A percentile compares a stretch with the other conserved stretches of the same genome.
These are phyloP conservation scores for Cymbopogon citratus DNA, from an alignment of 176 grass and related monocot species.

Conservation along the genomic window DNA sequence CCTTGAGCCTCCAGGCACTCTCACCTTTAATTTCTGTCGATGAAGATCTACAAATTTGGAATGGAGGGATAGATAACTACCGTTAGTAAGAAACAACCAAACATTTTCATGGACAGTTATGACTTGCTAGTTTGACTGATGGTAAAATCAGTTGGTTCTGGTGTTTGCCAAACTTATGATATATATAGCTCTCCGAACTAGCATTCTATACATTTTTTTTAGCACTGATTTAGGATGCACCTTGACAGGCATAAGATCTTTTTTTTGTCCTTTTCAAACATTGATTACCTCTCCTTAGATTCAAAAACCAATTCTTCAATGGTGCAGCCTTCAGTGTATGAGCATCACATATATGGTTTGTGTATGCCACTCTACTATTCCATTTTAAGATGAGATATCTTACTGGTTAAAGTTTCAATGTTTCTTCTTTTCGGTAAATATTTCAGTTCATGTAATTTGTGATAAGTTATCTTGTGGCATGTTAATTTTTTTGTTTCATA, in stretches of 20 bases:
- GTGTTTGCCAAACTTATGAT: conserved; percentile 13
- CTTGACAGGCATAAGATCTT: not conserved
- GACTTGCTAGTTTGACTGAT: not conserved
- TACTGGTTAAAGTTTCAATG: not conserved
- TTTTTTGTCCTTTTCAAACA: not conserved
- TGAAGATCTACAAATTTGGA: too few species aligned
- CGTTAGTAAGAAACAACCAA: not conserved
- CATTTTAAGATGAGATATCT: not conserved
- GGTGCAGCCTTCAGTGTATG: not conserved
- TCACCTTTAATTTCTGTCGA: too few species aligned
- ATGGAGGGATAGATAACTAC: not conserved
- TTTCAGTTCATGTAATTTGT: conserved; percentile 1
- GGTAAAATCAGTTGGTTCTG: not conserved
- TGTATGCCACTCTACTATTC: not conserved
- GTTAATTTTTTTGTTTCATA: conserved; percentile 9
- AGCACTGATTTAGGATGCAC: conserved; percentile 5
- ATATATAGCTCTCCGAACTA: not conserved
- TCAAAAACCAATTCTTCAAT: not conserved
- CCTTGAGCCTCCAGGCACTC: too few species aligned
- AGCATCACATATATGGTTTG: not conserved
- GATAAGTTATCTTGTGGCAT: not conserved
- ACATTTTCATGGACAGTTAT: not conserved
- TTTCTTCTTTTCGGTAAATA: not conserved
- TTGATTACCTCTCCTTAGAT: not conserved
- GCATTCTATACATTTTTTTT: conserved; percentile 9